phyloP scores from a whole-genome alignment of 2,329 filamentous ascomycete species.

The Phoma herbarum region DNA sequence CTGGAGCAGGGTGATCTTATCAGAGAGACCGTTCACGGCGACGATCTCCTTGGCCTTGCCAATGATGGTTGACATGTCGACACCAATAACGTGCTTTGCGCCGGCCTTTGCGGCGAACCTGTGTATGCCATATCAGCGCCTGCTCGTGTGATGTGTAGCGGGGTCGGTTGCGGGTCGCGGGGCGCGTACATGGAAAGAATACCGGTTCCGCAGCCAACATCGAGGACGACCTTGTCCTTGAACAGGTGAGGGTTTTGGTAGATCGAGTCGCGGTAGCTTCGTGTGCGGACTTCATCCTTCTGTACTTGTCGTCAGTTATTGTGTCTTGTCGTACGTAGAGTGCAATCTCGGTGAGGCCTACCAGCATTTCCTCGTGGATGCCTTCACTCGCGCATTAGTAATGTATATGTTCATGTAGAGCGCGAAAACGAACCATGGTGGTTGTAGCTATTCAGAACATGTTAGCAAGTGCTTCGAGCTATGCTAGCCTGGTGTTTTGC shows the following conservation, averaged over 20 bases:
- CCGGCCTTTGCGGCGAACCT: conserved; percentile 98
- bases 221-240: conserved; percentile 91
- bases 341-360: conserved; percentile 59
- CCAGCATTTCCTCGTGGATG: conserved; percentile 98
- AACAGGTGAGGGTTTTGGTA: conserved; percentile 95
- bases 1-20: conserved; percentile 97
- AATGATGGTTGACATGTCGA: conserved; percentile 99
- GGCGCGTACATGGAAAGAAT: conserved; percentile 93
- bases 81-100: conserved; percentile 97
- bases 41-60: conserved; percentile 98
- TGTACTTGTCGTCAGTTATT: conserved; percentile 50
- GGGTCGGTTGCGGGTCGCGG: conserved; percentile 25
- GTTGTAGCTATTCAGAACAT: conserved; percentile 75
- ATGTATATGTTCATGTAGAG: conserved; percentile 40
- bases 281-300: conserved; percentile 98
- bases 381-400: conserved; percentile 65
- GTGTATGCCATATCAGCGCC: conserved; percentile 32
- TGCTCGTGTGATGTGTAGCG: conserved; percentile 25
- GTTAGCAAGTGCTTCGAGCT: conserved; percentile 49
- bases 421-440: conserved; percentile 80
- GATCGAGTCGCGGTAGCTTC: conserved; percentile 96
- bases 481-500: conserved; percentile 35
- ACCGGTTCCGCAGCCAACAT: conserved; percentile 95
- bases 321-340: conserved; percentile 2
- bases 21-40: conserved; percentile 85